A percentile compares a stretch with the other conserved stretches of the same genome.
phyloP scores from a whole-genome alignment of 192 early-diverging fungal species.

The Mortierella alpina region DNA sequence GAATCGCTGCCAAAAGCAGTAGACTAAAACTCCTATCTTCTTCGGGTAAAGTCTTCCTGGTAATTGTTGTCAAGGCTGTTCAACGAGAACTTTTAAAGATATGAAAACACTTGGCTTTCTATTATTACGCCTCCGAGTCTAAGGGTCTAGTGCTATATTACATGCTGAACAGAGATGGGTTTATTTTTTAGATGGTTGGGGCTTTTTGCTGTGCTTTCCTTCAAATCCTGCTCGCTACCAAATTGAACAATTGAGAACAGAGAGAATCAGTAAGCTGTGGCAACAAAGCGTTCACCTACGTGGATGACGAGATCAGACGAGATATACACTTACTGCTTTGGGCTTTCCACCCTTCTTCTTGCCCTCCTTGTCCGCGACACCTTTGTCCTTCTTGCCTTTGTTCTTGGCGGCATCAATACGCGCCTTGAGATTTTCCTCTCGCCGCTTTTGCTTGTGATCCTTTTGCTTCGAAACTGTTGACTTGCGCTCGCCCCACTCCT shows the following conservation, averaged over 20 bases:
- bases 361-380: neutral
- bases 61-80: no score
- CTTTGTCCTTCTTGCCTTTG: constrained; percentile 61
- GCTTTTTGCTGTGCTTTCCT: constrained; percentile 49
- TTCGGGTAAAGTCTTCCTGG: no score
- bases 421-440: constrained; percentile 87
- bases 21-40: no score
- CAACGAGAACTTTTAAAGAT: no score
- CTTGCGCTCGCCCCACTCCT: constrained; percentile 86
- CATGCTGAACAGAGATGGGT: neutral
- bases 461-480: constrained; percentile 70
- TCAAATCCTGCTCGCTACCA: constrained; percentile 49
- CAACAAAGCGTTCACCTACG: neutral
- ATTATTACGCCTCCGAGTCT: no score
- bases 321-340: constrained; percentile 42
- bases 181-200: constrained; percentile 55
- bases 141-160: no score
- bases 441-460: constrained; percentile 79
- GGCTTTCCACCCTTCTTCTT: constrained; percentile 66
- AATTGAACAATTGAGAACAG: neutral
- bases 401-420: constrained; percentile 85
- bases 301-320: no score
- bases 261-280: constrained; percentile 3
- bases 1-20: no score
- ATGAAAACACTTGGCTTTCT: no score